Evolutionary conservation across 805 yeast genomes (phyloP).

Genomic region (Pichia thaimueangensis): DNA sequence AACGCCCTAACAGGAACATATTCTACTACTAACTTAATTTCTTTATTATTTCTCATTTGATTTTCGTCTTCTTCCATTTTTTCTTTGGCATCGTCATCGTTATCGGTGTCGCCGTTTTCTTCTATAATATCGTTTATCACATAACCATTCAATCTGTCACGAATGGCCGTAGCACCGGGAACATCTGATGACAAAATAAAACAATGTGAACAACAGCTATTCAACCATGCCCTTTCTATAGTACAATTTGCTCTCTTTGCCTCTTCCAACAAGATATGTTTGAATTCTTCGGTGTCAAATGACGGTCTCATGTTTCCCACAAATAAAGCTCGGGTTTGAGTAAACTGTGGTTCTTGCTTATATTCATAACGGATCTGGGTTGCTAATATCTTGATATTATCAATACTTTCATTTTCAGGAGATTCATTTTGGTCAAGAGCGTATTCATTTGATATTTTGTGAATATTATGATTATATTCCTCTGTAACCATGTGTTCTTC

Average conservation of each 20-base stretch:
- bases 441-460: too few relatives aligned
- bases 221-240: slow-evolving; percentile 42
- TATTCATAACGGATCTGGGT: neutral
- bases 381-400: too few relatives aligned
- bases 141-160: slow-evolving; percentile 31
- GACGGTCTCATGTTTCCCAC: slow-evolving; percentile 39
- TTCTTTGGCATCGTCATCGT: neutral
- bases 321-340: slow-evolving; percentile 37
- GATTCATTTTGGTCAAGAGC: too few relatives aligned
- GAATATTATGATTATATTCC: too few relatives aligned
- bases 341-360: slow-evolving; percentile 26
- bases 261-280: slow-evolving; percentile 29
- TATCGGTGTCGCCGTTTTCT: neutral
- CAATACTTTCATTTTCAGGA: too few relatives aligned
- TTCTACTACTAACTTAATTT: slow-evolving; percentile 28
- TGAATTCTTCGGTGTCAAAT: slow-evolving; percentile 34
- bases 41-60: slow-evolving; percentile 17
- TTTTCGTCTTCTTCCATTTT: slow-evolving; percentile 13
- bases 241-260: slow-evolving; percentile 23
- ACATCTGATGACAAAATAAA: slow-evolving; percentile 35
- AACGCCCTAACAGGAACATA: slow-evolving; percentile 41
- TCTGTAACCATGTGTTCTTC: too few relatives aligned
- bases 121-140: slow-evolving; percentile 18
- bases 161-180: slow-evolving; percentile 35
- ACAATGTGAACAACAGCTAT: slow-evolving; percentile 35